Base-by-base conservation (phyloP, 768 basidiomycete genomes). In the Kwoniella pini region DNA sequence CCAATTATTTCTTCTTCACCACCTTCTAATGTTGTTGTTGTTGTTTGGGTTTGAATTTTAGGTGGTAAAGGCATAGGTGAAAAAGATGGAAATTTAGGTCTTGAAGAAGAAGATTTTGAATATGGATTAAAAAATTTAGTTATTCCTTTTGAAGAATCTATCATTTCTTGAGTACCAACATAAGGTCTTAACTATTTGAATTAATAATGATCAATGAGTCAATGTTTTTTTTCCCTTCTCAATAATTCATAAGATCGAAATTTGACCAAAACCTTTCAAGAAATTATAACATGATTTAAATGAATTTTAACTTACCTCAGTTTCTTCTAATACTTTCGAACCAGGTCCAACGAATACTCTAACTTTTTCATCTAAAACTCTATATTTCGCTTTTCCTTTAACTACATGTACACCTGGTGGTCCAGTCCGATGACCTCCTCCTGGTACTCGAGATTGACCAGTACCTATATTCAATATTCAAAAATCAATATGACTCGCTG, bases 391-490 rank as follows among this genome's bases (percentile, higher is more conserved):
- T 71, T 86, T 86, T 40, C 90, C 89, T 40, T 83, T 77, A 19
- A 90, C 80, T 50, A 91, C 86, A 78, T 91, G 89, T 75, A 87
- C 85, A 77, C 92, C 90, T 19, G 91, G 91, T 24, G 91, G 89
- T 61, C 91, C 91, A 0, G 91, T 94, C 44, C 91, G 85, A 73
- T 84, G 87, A 22, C 89, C 89, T 63, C 90, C 90, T 7, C 75
- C 76, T 15, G 90, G 90, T 27, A 92, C 85, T 59, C 81, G 83
- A 0, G 92, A 88, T 76, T 91, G 91, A 38, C 92, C 81, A 21
- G 87, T 93, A 36, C 91, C 91, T 92, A 67, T 21, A 5, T 22
- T 54, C 40, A 9, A 42, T 12, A 42, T 13, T 10, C 7, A 22
- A 19, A 28, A 9, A 38, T 17, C 9, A 51, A 27, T n/a, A 46